phyloP scores from a whole-genome alignment of 805 yeast species.

The Starmerella bombicola region DNA sequence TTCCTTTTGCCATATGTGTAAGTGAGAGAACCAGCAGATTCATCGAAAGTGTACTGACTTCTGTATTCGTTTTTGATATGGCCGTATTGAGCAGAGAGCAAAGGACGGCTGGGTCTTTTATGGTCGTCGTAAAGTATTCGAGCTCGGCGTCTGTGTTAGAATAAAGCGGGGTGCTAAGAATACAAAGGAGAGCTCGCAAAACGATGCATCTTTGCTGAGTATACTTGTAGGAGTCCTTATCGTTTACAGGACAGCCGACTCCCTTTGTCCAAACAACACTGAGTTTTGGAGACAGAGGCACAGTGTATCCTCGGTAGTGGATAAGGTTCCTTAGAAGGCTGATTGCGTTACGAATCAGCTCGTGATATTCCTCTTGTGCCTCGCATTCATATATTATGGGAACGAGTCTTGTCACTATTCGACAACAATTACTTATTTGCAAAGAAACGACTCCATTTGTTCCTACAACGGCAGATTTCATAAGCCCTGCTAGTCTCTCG shows the following conservation, averaged over 20 bases:
- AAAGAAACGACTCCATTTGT: slow-evolving; percentile 22
- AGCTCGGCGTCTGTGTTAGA: slow-evolving; percentile 38
- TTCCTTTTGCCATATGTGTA: slow-evolving; percentile 45
- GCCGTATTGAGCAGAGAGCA: slow-evolving; percentile 59
- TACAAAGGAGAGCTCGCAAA: slow-evolving; percentile 45
- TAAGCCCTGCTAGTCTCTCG: slow-evolving; percentile 27
- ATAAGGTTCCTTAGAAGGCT: slow-evolving; percentile 36
- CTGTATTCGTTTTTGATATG: slow-evolving; percentile 27
- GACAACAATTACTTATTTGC: slow-evolving; percentile 45
- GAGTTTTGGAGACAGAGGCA: slow-evolving; percentile 23
- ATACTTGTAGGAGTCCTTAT: slow-evolving; percentile 26
- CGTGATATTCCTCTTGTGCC: not conserved
- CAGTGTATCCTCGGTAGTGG: slow-evolving; percentile 47
- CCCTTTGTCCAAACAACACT: slow-evolving; percentile 66
- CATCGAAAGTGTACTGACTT: slow-evolving; percentile 41
- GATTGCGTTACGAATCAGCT: slow-evolving; percentile 26
- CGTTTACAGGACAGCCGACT: slow-evolving; percentile 37
- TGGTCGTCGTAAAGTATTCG: slow-evolving; percentile 41
- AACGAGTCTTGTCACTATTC: slow-evolving; percentile 50
- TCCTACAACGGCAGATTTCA: slow-evolving; percentile 24
- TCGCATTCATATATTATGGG: slow-evolving; percentile 53
- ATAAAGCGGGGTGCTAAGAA: slow-evolving; percentile 54
- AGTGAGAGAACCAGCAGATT: slow-evolving; percentile 52
- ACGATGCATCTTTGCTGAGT: slow-evolving; percentile 61
- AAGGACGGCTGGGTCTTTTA: slow-evolving; percentile 41